Evolutionary conservation across 2,329 filamentous ascomycete genomes (phyloP).

Genomic region (Fusarium circinatum): DNA sequence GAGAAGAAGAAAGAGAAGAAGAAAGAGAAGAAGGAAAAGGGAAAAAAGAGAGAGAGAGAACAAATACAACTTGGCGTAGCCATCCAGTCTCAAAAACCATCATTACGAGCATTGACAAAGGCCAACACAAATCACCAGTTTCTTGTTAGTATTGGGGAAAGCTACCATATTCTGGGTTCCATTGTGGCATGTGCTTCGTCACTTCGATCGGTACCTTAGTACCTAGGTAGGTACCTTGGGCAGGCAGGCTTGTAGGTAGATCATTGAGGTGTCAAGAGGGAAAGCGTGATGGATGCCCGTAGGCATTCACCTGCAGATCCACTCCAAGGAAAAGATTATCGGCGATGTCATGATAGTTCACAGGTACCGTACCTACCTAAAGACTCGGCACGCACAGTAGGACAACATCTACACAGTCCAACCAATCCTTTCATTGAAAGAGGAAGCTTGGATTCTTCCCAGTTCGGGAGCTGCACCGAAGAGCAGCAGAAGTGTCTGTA

Average conservation of each 20-base stretch:
- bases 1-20: neutral
- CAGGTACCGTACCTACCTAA: neutral
- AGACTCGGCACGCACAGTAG: neutral
- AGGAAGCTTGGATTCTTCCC: conserved; percentile 13
- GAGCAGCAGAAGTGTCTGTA: conserved; percentile 39
- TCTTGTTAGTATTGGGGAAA: neutral
- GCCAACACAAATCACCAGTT: neutral
- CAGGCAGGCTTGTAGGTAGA: neutral
- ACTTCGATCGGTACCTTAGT: neutral
- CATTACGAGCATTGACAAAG: neutral
- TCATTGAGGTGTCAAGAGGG: neutral
- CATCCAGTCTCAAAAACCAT: neutral
- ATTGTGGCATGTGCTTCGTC: neutral
- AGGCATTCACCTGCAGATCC: conserved; percentile 10
- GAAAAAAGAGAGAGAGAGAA: neutral
- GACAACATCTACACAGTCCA: conserved; percentile 4
- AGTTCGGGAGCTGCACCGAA: conserved; percentile 46
- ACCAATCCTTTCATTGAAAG: neutral
- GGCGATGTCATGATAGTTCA: conserved; percentile 10
- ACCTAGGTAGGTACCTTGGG: neutral
- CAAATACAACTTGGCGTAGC: neutral
- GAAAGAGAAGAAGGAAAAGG: neutral
- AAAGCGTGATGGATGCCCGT: neutral
- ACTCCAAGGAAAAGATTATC: neutral
- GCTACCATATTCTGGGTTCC: neutral